phyloP scores from a whole-genome alignment of 345 rosid genomes.

The Camelina neglecta region DNA sequence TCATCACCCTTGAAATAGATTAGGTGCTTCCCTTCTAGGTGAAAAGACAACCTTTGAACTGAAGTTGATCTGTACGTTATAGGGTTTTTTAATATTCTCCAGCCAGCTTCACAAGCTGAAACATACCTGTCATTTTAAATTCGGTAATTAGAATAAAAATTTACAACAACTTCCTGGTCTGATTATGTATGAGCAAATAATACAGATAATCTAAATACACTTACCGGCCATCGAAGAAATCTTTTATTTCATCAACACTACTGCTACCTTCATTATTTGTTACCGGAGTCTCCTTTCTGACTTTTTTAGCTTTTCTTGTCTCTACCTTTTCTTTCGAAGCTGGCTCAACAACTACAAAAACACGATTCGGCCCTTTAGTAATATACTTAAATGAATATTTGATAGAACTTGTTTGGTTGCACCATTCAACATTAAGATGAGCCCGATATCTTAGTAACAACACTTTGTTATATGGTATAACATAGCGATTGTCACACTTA shows the following conservation, averaged over 20 bases:
- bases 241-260: background rate
- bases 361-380: background rate
- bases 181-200: too few relatives aligned
- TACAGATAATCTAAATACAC: too few relatives aligned
- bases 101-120: background rate
- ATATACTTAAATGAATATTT: constrained; percentile 1
- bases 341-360: background rate
- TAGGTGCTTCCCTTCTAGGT: background rate
- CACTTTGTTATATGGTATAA: too few relatives aligned
- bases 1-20: background rate
- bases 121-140: background rate
- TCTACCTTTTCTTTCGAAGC: too few relatives aligned
- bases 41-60: background rate
- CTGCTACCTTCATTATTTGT: too few relatives aligned
- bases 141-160: too few relatives aligned
- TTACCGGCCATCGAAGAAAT: background rate
- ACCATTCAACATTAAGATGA: background rate
- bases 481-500: too few relatives aligned
- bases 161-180: too few relatives aligned
- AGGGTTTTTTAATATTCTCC: background rate
- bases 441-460: too few relatives aligned
- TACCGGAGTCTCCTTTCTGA: too few relatives aligned
- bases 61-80: background rate
- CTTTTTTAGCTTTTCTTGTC: too few relatives aligned
- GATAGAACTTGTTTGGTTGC: background rate